phyloP scores from a whole-genome alignment of 805 yeast species.

The Suhomyces xylopsoci region DNA sequence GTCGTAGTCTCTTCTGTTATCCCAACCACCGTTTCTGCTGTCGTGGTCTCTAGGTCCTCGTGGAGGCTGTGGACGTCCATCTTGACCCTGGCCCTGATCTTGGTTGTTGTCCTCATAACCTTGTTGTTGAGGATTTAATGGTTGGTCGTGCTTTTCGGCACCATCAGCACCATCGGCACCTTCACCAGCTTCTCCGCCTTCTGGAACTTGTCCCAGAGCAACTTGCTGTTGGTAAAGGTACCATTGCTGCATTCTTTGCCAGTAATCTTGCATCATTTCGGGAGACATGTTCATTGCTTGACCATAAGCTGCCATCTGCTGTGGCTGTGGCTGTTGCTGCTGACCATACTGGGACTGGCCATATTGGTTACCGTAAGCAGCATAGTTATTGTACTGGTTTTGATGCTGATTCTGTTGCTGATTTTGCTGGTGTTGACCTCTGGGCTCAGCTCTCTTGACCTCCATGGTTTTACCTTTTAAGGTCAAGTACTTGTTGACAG shows the following conservation, averaged over 20 bases:
- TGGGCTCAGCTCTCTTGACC: constrained; percentile 80
- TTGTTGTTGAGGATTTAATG: constrained; percentile 44
- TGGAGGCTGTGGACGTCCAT: not conserved
- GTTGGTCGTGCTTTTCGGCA: constrained; percentile 31
- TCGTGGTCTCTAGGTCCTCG: constrained; percentile 17
- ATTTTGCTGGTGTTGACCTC: constrained; percentile 58
- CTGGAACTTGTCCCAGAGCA: constrained; percentile 18
- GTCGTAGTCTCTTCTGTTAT: constrained; percentile 12
- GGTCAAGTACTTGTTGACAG: constrained; percentile 74
- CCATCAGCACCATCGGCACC: constrained; percentile 16
- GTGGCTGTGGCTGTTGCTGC: constrained; percentile 14
- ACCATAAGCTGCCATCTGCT: constrained; percentile 20
- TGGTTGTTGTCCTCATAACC: constrained; percentile 14
- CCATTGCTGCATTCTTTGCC: constrained; percentile 66
- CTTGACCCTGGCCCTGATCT: constrained; percentile 17
- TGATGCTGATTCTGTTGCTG: constrained; percentile 26
- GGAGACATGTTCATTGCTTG: constrained; percentile 33
- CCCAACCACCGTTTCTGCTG: constrained; percentile 17
- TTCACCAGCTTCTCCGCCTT: constrained; percentile 12
- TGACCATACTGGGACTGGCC: constrained; percentile 25
- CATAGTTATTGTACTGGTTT: constrained; percentile 25
- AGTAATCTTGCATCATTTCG: constrained; percentile 62
- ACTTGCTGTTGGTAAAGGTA: constrained; percentile 58
- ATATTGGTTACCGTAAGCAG: constrained; percentile 24
- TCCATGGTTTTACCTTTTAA: constrained; percentile 86